These are phyloP conservation scores for Aureobasidium namibiae DNA, from an alignment of 2,329 filamentous ascomycete species.

Conservation along the genomic window DNA sequence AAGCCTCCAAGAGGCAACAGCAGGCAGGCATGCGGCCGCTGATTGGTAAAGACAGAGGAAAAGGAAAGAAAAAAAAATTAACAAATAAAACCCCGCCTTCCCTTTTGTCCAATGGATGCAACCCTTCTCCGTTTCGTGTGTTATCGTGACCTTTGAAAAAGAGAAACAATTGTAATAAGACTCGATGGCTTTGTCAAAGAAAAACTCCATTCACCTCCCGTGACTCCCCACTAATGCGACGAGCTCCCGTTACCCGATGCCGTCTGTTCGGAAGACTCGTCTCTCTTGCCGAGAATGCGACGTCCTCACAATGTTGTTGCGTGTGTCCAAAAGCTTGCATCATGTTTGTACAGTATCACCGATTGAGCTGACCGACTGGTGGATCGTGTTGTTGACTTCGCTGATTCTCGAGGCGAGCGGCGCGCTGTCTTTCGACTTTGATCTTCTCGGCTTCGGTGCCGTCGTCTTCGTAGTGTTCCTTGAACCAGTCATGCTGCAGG, in stretches of 20 bases:
- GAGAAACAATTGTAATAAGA: not conserved
- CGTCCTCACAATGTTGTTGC: not conserved
- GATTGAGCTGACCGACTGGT: not conserved
- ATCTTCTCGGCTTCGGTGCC: constrained; percentile 34
- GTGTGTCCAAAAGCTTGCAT: not conserved
- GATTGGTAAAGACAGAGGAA: not conserved
- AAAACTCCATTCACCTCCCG: constrained; percentile 1
- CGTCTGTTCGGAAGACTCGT: not conserved
- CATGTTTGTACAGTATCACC: constrained; percentile 2
- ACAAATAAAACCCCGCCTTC: not conserved
- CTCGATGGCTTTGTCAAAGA: not conserved
- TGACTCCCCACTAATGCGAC: not conserved
- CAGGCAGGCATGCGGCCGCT: not conserved
- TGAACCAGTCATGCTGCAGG: constrained; percentile 59
- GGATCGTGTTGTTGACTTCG: constrained; percentile 6
- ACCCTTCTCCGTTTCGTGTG: constrained; percentile 3
- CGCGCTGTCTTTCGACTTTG: constrained; percentile 14
- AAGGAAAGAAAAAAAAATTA: not conserved
- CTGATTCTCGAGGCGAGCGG: constrained; percentile 6
- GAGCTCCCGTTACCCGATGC: not conserved
- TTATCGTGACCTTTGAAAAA: constrained; percentile 2
- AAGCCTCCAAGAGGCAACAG: not conserved
- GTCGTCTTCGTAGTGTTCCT: constrained; percentile 55
- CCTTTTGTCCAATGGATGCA: not conserved
- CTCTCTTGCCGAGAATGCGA: not conserved